Conservation (phyloP, 768 basidiomycete species). For the Boletus reticuloceps region DNA sequence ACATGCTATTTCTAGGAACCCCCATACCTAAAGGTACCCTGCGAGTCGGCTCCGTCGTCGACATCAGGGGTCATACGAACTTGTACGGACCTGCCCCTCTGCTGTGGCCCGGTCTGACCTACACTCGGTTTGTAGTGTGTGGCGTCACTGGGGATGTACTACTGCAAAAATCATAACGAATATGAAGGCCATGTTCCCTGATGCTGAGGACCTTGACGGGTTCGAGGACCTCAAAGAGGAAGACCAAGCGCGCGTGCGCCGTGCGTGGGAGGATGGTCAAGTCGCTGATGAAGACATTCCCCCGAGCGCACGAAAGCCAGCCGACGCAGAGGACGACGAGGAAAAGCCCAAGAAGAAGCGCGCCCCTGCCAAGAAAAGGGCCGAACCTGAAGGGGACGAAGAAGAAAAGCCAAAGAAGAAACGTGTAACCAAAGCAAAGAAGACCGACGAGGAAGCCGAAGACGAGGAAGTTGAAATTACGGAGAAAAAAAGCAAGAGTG, state of each 20-base stretch:
- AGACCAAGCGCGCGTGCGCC: slow-evolving; percentile 67
- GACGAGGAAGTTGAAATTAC: slow-evolving; percentile 33
- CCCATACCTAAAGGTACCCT: slow-evolving; percentile 69
- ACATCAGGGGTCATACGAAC: slow-evolving; percentile 63
- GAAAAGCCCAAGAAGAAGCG: slow-evolving; percentile 56
- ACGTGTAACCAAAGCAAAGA: slow-evolving; percentile 31
- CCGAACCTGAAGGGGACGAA: slow-evolving; percentile 32
- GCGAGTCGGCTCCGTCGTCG: slow-evolving; percentile 72
- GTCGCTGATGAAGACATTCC: slow-evolving; percentile 87
- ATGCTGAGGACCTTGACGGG: slow-evolving; percentile 76
- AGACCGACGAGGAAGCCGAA: slow-evolving; percentile 32
- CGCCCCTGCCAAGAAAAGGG: slow-evolving; percentile 36
- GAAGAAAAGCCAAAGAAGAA: slow-evolving; percentile 38
- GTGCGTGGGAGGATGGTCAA: slow-evolving; percentile 73
- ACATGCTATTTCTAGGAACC: slow-evolving; percentile 48
- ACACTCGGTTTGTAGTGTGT: slow-evolving; percentile 44
- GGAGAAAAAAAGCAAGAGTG: slow-evolving; percentile 31
- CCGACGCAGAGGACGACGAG: slow-evolving; percentile 46
- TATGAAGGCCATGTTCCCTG: slow-evolving; percentile 59
- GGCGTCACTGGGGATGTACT: slow-evolving; percentile 92
- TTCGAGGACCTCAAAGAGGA: slow-evolving; percentile 68
- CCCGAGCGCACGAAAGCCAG: slow-evolving; percentile 61
- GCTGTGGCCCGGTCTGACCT: background rate
- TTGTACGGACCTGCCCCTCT: slow-evolving; percentile 47
- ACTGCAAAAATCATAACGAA: slow-evolving; percentile 69